These are phyloP conservation scores for Populus trichocarpa DNA, from an alignment of 441 rosid genomes.

Conservation along the genomic window DNA sequence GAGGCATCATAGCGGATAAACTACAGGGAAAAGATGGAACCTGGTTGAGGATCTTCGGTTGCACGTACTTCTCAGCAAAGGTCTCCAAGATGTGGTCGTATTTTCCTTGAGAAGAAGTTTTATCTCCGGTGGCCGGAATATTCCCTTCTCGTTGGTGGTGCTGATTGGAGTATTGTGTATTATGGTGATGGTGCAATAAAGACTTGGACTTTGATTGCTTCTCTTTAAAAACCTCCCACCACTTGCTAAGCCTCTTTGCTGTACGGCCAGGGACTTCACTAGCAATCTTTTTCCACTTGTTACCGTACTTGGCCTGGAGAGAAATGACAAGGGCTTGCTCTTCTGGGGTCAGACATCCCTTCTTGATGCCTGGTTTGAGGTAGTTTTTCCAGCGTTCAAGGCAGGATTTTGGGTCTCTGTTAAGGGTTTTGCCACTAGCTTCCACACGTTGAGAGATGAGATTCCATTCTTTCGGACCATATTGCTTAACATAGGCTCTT, in stretches of 20 bases:
- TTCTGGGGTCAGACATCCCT: constrained; percentile 72
- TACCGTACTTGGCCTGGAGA: constrained; percentile 77
- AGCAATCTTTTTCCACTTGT: constrained; percentile 89
- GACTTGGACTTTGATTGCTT: constrained; percentile 32
- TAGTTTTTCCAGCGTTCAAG: constrained; percentile 81
- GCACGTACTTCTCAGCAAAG: constrained; percentile 77
- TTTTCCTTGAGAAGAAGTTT: constrained; percentile 57
- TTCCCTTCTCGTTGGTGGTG: background rate
- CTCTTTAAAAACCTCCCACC: constrained; percentile 92
- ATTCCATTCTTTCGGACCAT: constrained; percentile 82
- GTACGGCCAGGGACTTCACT: constrained; percentile 82
- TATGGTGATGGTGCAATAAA: constrained; percentile 48
- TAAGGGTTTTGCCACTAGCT: constrained; percentile 39
- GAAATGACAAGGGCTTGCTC: constrained; percentile 71
- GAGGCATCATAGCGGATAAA: background rate
- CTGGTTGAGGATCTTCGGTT: constrained; percentile 15
- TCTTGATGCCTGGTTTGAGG: constrained; percentile 89
- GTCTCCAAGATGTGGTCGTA: constrained; percentile 75
- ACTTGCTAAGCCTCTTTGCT: constrained; percentile 75
- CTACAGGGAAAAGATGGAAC: background rate
- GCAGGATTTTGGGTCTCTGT: constrained; percentile 82
- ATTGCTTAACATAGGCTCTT: constrained; percentile 70
- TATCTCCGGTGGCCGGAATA: constrained; percentile 28
- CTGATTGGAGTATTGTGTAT: constrained; percentile 2
- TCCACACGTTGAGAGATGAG: constrained; percentile 75